phyloP scores from a whole-genome alignment of 768 basidiomycete species.

The Floccularia luteovirens region DNA sequence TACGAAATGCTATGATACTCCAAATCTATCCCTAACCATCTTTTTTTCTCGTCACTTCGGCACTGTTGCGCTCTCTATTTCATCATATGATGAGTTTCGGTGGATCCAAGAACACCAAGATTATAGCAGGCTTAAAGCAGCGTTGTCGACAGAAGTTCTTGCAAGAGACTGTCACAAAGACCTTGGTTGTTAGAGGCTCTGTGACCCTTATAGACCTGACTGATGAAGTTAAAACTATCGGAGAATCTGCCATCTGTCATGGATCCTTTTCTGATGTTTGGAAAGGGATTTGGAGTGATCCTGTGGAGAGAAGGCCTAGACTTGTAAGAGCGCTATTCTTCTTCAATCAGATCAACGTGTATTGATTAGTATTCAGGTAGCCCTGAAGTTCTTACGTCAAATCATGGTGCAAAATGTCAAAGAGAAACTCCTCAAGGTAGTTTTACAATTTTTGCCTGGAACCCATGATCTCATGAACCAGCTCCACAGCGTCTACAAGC shows the following conservation, averaged over 20 bases:
- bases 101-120: slow-evolving; percentile 49
- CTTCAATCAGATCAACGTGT: background rate
- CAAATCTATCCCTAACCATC: slow-evolving; percentile 39
- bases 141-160: slow-evolving; percentile 50
- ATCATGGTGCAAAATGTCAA: slow-evolving; percentile 41
- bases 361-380: slow-evolving; percentile 30
- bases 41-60: slow-evolving; percentile 49
- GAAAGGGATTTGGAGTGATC: slow-evolving; percentile 48
- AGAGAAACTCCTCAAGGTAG: slow-evolving; percentile 45
- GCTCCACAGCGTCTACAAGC: slow-evolving; percentile 41
- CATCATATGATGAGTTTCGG: slow-evolving; percentile 50
- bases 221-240: slow-evolving; percentile 42
- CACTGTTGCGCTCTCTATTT: slow-evolving; percentile 42
- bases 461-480: background rate
- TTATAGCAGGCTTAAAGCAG: slow-evolving; percentile 46
- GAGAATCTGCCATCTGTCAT: slow-evolving; percentile 38
- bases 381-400: slow-evolving; percentile 48
- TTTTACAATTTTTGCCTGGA: background rate
- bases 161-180: slow-evolving; percentile 49
- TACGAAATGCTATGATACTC: slow-evolving; percentile 52
- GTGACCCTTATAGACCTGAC: slow-evolving; percentile 46
- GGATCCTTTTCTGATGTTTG: slow-evolving; percentile 58
- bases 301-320: slow-evolving; percentile 28
- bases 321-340: slow-evolving; percentile 17
- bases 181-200: slow-evolving; percentile 40